Base-by-base conservation (phyloP, 75 land plant species). In the Selaginella tamariscina region DNA sequence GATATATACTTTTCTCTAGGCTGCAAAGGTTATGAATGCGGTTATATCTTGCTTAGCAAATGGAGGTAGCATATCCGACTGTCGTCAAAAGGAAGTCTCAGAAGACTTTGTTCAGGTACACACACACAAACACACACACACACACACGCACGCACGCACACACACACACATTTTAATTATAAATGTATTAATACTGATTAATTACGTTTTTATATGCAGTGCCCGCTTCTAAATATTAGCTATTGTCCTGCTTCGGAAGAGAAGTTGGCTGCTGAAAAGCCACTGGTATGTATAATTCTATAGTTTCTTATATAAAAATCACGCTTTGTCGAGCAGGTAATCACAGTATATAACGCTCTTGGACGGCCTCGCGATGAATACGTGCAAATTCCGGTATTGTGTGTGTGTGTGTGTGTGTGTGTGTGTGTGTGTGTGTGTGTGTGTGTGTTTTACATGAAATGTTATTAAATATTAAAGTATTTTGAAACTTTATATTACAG, bases 281-380 rank as follows among this genome's bases (percentile, higher is more conserved):
- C 49, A 5, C 15, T 39, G 49, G 49, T 39, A 39, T 5, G 49
- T 5, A 15, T 39, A 39, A 15, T 39, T 39, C 15, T 39, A 39
- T 39, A 5, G 49, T 15, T 39, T 39, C 11, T 15, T 21, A 57
- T 9, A 27, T 8, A 8, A 57, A 21, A 27, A 2, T n/a, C 30
- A 2, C 29, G 26, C 18, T 26, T 2, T 11, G 15, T 39, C 49
- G 15, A 5, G 8, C 64, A 86, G 89, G 81, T 78, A 0, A 68
- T 86, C 31, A 70, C 84, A 70, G 74, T 73, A 27, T 86, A 86
- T 63, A 86, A 86, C 66, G 65, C 87, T 56, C 75, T 86, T 27
- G 89, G 85, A 39, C 84, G 89, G 89, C 78, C 68, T 33, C 66
- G 89, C 32, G 74, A 77, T n/a, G 89, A 86, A 56, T 63, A 81